Percentiles rank a stretch among this genome's conserved stretches.
Conservation (phyloP, 2,329 filamentous ascomycete species). For the Talaromyces rugulosus region DNA sequence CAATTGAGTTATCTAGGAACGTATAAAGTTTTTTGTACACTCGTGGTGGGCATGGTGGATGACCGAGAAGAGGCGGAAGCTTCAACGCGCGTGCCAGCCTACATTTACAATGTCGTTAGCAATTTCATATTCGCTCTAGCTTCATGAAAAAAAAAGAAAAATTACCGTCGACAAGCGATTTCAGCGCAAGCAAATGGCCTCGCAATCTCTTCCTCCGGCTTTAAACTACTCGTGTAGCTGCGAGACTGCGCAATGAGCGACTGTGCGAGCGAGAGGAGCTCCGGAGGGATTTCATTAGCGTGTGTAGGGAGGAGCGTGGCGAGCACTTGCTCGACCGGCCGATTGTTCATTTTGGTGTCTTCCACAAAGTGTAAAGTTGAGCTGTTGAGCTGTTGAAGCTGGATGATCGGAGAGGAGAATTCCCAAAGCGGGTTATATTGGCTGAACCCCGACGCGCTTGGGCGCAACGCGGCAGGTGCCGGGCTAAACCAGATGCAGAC, state of each 20-base stretch:
- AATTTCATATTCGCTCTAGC: background rate
- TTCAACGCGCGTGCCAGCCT: conserved; percentile 73
- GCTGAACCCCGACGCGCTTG: background rate
- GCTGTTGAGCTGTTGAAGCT: conserved; percentile 19
- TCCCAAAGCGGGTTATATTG: conserved; percentile 12
- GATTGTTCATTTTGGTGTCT: conserved; percentile 57
- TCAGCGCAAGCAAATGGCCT: conserved; percentile 79
- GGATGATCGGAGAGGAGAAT: conserved; percentile 19
- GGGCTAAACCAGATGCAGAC: conserved; percentile 34
- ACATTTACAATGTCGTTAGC: background rate
- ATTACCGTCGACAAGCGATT: conserved; percentile 79
- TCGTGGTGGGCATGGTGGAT: conserved; percentile 72
- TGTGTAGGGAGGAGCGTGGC: conserved; percentile 71
- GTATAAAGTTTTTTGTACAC: conserved; percentile 80
- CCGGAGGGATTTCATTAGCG: conserved; percentile 60
- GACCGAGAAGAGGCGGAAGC: conserved; percentile 69
- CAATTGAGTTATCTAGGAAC: conserved; percentile 71
- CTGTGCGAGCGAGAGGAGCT: conserved; percentile 66
- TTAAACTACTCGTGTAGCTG: conserved; percentile 70
- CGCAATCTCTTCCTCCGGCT: conserved; percentile 83
- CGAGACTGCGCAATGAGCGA: conserved; percentile 78
- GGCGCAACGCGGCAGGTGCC: conserved; percentile 20
- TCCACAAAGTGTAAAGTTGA: background rate
- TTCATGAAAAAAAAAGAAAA: background rate
- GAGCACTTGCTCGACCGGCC: conserved; percentile 68